Conservation (phyloP, 768 basidiomycete genomes). For the Boletus sp. region DNA sequence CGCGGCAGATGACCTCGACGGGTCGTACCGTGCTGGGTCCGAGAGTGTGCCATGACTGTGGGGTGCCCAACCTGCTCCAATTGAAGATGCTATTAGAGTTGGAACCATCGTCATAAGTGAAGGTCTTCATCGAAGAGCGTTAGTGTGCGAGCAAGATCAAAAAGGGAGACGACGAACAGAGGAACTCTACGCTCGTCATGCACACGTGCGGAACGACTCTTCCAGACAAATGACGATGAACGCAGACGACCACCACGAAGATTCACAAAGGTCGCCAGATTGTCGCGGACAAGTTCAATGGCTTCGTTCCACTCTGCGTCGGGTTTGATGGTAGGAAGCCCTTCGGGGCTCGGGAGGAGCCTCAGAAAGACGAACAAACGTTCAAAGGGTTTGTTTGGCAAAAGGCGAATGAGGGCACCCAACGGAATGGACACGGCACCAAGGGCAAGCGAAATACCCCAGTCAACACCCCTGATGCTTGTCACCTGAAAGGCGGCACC, state of each 20-base stretch:
- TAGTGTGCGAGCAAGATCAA: slow-evolving; percentile 7
- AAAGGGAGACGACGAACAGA: slow-evolving; percentile 41
- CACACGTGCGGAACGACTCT: slow-evolving; percentile 64
- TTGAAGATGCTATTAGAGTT: slow-evolving; percentile 65
- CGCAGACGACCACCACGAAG: slow-evolving; percentile 87
- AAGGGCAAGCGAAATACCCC: slow-evolving; percentile 89
- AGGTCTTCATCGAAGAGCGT: slow-evolving; percentile 46
- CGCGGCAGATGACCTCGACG: slow-evolving; percentile 77
- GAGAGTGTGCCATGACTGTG: slow-evolving; percentile 56
- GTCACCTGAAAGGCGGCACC: slow-evolving; percentile 90
- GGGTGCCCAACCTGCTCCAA: slow-evolving; percentile 64
- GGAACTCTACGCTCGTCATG: slow-evolving; percentile 44
- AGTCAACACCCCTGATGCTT: slow-evolving; percentile 74
- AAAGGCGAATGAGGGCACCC: slow-evolving; percentile 72
- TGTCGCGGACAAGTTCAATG: slow-evolving; percentile 79
- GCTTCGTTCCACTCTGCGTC: slow-evolving; percentile 75
- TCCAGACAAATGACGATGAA: slow-evolving; percentile 80
- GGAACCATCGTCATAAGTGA: slow-evolving; percentile 76
- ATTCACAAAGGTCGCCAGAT: slow-evolving; percentile 76
- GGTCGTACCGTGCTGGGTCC: slow-evolving; percentile 73
- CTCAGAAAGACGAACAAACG: slow-evolving; percentile 50
- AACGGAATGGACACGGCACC: slow-evolving; percentile 87
- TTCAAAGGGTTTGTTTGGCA: slow-evolving; percentile 82
- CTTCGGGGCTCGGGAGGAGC: slow-evolving; percentile 60
- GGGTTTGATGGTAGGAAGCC: slow-evolving; percentile 58